phyloP scores from a whole-genome alignment of 2,329 filamentous ascomycete genomes.

The Colletotrichum simmondsii region DNA sequence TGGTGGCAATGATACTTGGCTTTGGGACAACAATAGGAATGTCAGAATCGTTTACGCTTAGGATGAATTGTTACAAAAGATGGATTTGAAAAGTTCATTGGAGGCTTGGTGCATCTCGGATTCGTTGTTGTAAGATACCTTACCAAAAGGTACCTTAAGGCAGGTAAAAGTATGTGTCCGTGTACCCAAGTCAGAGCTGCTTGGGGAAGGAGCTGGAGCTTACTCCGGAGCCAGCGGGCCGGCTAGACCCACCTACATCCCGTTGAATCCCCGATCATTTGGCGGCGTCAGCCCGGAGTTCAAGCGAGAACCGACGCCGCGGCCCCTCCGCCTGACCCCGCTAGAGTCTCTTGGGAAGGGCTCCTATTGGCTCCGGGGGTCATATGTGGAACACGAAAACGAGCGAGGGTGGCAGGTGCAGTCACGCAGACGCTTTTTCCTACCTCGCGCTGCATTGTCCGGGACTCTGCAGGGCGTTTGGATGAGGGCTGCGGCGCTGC shows the following conservation, averaged over 20 bases:
- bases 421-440: slow-evolving; percentile 15
- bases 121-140: too few relatives aligned
- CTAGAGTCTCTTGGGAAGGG: neutral
- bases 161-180: neutral
- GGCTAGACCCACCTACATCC: neutral
- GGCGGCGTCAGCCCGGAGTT: slow-evolving; percentile 30
- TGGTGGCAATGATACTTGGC: neutral
- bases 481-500: neutral
- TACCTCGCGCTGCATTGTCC: neutral
- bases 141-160: too few relatives aligned
- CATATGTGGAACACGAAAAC: slow-evolving; percentile 21
- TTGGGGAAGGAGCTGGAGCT: neutral
- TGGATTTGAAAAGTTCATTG: neutral
- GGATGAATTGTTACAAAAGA: too few relatives aligned
- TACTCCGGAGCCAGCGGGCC: neutral
- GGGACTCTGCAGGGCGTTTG: neutral
- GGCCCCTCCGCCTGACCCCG: neutral
- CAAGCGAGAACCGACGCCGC: slow-evolving; percentile 22
- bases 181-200: neutral
- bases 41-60: too few relatives aligned
- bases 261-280: slow-evolving; percentile 12
- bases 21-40: neutral
- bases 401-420: slow-evolving; percentile 19
- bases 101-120: neutral
- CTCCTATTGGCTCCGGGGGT: slow-evolving; percentile 2